Percentiles rank a stretch among this genome's conserved stretches.
These are phyloP conservation scores for Picea glauca DNA, from an alignment of 75 land plant species.

Conservation along the genomic window DNA sequence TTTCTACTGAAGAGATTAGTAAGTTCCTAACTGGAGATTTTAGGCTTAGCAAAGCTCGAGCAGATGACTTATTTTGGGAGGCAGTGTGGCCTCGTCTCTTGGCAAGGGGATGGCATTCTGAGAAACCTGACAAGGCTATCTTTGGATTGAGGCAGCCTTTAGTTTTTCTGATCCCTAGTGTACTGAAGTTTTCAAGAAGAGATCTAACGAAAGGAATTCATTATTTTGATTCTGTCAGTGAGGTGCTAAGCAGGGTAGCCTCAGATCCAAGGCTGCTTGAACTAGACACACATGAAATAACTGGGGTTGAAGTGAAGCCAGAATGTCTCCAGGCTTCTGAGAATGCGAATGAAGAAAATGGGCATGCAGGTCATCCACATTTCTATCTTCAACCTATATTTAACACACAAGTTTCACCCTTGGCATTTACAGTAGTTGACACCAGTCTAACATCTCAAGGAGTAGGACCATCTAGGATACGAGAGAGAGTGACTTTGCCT, in stretches of 20 bases:
- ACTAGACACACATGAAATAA: constrained; percentile 14
- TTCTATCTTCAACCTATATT: constrained; percentile 35
- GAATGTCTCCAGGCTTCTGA: constrained; percentile 10
- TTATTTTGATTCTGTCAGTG: constrained; percentile 69
- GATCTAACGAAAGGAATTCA: constrained; percentile 54
- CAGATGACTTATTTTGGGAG: constrained; percentile 74
- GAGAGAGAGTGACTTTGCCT: constrained; percentile 40
- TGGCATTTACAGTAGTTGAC: constrained; percentile 52
- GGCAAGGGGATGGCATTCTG: constrained; percentile 68
- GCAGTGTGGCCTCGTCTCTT: constrained; percentile 80
- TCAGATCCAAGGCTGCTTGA: constrained; percentile 55
- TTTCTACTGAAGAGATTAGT: constrained; percentile 42
- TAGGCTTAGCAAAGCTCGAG: constrained; percentile 63
- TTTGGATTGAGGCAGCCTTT: constrained; percentile 24
- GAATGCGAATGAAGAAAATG: constrained; percentile 6
- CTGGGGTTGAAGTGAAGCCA: constrained; percentile 11
- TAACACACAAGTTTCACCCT: constrained; percentile 2
- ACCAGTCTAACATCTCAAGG: constrained; percentile 33
- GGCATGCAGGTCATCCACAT: constrained; percentile 11
- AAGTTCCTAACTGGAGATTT: constrained; percentile 49
- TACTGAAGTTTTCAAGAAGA: constrained; percentile 54
- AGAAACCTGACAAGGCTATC: constrained; percentile 31
- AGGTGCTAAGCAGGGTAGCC: constrained; percentile 55
- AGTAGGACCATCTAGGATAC: constrained; percentile 15
- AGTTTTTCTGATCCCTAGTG: constrained; percentile 56